These are phyloP conservation scores for Fusarium setosum DNA, from an alignment of 2,329 filamentous ascomycete species.

Conservation along the genomic window DNA sequence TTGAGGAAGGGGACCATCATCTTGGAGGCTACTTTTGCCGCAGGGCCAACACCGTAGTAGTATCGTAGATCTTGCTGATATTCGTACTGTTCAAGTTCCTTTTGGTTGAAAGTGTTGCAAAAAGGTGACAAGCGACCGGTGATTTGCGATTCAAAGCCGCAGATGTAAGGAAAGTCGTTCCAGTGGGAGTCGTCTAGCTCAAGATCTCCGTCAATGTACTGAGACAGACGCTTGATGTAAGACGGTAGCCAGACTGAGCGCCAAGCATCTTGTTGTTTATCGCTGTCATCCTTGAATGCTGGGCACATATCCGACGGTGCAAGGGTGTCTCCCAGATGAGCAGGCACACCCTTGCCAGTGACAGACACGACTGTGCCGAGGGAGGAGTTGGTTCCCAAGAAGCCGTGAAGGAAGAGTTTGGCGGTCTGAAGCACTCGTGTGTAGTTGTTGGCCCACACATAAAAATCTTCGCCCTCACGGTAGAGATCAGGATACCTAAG, in stretches of 20 bases:
- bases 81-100: slow-evolving; percentile 72
- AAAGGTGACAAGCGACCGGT: slow-evolving; percentile 70
- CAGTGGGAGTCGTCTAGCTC: slow-evolving; percentile 65
- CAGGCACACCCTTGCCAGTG: slow-evolving; percentile 63
- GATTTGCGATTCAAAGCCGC: slow-evolving; percentile 77
- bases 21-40: slow-evolving; percentile 62
- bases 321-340: slow-evolving; percentile 69
- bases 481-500: slow-evolving; percentile 62
- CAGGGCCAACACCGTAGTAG: slow-evolving; percentile 73
- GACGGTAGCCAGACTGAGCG: slow-evolving; percentile 62
- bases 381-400: slow-evolving; percentile 65
- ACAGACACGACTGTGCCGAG: slow-evolving; percentile 68
- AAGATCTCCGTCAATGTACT: slow-evolving; percentile 64
- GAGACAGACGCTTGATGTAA: slow-evolving; percentile 65
- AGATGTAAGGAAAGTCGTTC: slow-evolving; percentile 73
- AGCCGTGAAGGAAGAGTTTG: slow-evolving; percentile 70
- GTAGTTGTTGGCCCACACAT: slow-evolving; percentile 75
- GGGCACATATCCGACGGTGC: slow-evolving; percentile 73
- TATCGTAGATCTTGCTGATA: slow-evolving; percentile 77
- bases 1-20: slow-evolving; percentile 73
- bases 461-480: slow-evolving; percentile 60
- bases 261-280: slow-evolving; percentile 61
- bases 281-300: slow-evolving; percentile 65
- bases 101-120: slow-evolving; percentile 70
- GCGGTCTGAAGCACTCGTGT: slow-evolving; percentile 72